Evolutionary conservation across 2,329 filamentous ascomycete genomes (phyloP), one percentile per base, ranked within the genome.

Genomic region (Talaromyces rugulosus): DNA sequence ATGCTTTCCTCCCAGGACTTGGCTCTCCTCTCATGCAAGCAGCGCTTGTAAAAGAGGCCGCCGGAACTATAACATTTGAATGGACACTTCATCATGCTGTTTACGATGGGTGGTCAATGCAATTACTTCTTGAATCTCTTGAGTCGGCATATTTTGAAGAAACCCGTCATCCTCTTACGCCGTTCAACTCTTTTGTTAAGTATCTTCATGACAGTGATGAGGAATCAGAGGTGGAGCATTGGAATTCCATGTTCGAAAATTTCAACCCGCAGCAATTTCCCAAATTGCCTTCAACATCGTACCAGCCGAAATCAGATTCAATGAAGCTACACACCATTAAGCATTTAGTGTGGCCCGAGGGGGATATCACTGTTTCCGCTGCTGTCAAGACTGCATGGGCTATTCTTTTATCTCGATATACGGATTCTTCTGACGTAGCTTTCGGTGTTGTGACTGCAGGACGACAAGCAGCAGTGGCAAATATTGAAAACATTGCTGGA

Each of bases 401-500:
- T 2, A 36, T 72, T 34, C 61, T 68, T 5, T 58, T 62, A 23
- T 50, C 42, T 40, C 28, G 52, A 8, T 61, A 59, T 28, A 62
- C 65, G 1, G 56, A 42, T 23, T 61, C 63, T 11, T 59, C 62
- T 23, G 69, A 73, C 56, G 66, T 74, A 4, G 65, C 62, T 3
- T 75, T 73, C 61, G 72, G 70, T 12, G 66, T 66, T 31, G 64
- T 69, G 5, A 59, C 65, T 8, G 69, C 70, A 6, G 71, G 71
- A 5, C 63, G 72, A 53, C 76, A 80, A 59, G 65, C 74, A 31
- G 71, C 74, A 0, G 65, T 80, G 9, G 61, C 71, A 5, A 69
- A 68, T 3, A 72, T 80, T 18, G 67, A 77, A 36, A 68, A 71
- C 16, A 71, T 74, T 1, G 74, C 78, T 44, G 78, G 78, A 1